Base-by-base conservation (phyloP, 2,329 filamentous ascomycete species). In the Cladosporium sphaerospermum region DNA sequence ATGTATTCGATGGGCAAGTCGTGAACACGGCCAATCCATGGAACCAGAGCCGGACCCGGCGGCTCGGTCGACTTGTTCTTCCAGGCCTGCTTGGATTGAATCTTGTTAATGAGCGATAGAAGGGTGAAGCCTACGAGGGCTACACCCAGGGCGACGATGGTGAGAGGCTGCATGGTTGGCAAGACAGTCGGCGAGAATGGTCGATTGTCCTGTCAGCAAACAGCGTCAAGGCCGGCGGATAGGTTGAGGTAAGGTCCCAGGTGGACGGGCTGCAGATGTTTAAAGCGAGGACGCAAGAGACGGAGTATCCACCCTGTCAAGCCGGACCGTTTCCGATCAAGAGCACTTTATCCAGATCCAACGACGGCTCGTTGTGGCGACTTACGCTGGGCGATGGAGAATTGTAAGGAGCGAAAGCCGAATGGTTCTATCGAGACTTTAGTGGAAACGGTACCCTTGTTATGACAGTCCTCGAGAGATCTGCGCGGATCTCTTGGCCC, bases 1-100 rank as follows among this genome's bases (percentile, higher is more conserved):
- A 75, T 76, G 61, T 67, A 71, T 36, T 74, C 57, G 58, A 75
- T 75, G 2, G 75, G 75, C 9, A 77, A 64, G 54, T 78, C 74
- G 56, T 77, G 74, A 51, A 77, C 67, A 2, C 68, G 65, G 41
- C 68, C 68, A 43, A 70, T 55, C 55, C 60, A 67, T 34, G 68
- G 67, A 3, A 69, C 51, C 42, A 73, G 60, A 9, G 63, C 61
- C 14, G 73, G 73, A 10, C 73, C 73, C 34, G 73, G 73, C 45
- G 64, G 61, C 47, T 66, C 64, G 16, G 58, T 64, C n/a, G 61
- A 55, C 54, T 62, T 64, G 53, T 62, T 61, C 54, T 70, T 64
- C 71, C 68, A 64, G 48, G 60, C 63, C 64, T 54, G 60, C 54
- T 57, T 56, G 23, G 57, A 54, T 39, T 62, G 58, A 62, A 60